Base-by-base conservation (phyloP, 306 rosid genomes). In the Prosopis cineraria region DNA sequence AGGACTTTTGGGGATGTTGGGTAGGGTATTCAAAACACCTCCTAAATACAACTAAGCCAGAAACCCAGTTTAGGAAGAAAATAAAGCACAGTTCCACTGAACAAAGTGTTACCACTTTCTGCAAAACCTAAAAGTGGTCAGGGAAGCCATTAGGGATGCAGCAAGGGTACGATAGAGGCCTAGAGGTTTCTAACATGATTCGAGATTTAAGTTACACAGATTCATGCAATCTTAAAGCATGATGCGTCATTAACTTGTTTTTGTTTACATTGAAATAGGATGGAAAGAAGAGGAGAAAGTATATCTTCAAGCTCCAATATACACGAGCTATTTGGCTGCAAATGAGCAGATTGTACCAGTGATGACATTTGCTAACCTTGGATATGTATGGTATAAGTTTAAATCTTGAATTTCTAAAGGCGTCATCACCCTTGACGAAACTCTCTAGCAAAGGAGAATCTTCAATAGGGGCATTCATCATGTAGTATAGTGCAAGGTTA, bases 381-480 rank as follows among this genome's bases (percentile, higher is more conserved):
- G 97, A 90, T 81, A 95, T 91, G 80, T 93, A 93, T 9, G 99
- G 99, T 80, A 95, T 93, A 59, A 93, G 96, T 89, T 95, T 95
- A 79, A 95, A 95, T 85, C 99, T 90, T 9, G 98, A 93, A 81
- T 93, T 90, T 81, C 99, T 87, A 48, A 75, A 93, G 60, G 97
- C 78, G 76, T 91, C 91, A 53, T 92, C 98, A 53, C 99, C 98
- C 69, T 91, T 87, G 74, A 95, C 87, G 69, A 95, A 95, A 78
- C 79, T 81, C 44, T 88, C 85, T 1, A 95, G 89, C 84, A 89
- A 78, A 27, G 94, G 96, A 74, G 86, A 74, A 70, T 89, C 92
- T 73, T 93, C 91, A 53, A 95, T 45, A 19, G 96, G 98, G 76
- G 93, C 86, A 83, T 84, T 91, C 89, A 84, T 82, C 97, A 90